Conservation (phyloP, 257 asterid genomes). For the Primulina eburnea region DNA sequence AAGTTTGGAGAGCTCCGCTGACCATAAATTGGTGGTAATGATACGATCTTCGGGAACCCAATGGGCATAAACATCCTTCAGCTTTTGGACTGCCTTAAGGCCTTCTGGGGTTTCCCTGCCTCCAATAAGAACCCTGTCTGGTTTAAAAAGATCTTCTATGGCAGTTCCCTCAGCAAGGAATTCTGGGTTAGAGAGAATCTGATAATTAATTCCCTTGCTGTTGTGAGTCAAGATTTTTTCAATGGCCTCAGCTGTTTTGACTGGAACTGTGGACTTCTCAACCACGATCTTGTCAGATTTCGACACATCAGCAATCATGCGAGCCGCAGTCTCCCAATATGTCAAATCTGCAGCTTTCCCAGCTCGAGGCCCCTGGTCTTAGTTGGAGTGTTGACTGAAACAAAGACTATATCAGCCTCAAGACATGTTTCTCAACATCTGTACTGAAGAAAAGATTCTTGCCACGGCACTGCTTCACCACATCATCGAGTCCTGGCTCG, state of each 20-base stretch:
- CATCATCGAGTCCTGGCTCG: slow-evolving; percentile 17
- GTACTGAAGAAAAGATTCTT: slow-evolving; percentile 24
- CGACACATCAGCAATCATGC: slow-evolving; percentile 24
- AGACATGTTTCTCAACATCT: slow-evolving; percentile 20
- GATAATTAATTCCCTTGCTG: slow-evolving; percentile 1
- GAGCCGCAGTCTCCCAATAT: slow-evolving; percentile 23
- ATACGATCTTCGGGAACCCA: slow-evolving; percentile 25
- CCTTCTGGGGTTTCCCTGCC: slow-evolving; percentile 25
- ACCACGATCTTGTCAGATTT: slow-evolving; percentile 8
- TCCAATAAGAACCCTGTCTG: slow-evolving; percentile 19
- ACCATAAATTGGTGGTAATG: slow-evolving; percentile 25
- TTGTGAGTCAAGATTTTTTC: slow-evolving; percentile 7
- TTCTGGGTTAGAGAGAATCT: slow-evolving; percentile 16
- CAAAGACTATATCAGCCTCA: slow-evolving; percentile 13
- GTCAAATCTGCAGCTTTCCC: slow-evolving; percentile 16
- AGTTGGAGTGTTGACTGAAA: background rate
- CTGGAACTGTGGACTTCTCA: slow-evolving; percentile 24
- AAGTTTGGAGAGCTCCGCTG: slow-evolving; percentile 22
- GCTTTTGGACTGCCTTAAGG: slow-evolving; percentile 10
- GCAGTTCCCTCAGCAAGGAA: slow-evolving; percentile 27
- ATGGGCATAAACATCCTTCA: slow-evolving; percentile 23
- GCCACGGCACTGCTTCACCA: slow-evolving; percentile 22
- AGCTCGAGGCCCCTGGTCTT: background rate
- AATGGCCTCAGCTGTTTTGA: slow-evolving; percentile 23
- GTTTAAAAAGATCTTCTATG: slow-evolving; percentile 15